Conservation (phyloP, 345 rosid genomes). For the Bruguiera gymnorhiza region DNA sequence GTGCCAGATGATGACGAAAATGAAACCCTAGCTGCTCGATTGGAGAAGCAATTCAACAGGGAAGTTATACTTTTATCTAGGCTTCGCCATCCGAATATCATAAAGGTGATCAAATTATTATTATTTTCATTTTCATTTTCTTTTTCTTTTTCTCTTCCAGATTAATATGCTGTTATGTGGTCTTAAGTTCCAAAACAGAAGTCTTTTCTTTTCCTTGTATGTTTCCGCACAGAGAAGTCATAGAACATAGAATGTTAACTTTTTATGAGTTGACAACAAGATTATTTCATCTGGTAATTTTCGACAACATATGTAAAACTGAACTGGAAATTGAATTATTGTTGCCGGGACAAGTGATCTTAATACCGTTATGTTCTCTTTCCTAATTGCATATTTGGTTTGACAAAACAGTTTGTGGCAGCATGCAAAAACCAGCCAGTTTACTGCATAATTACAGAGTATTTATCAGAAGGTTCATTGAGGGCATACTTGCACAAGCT, state of each 20-base stretch:
- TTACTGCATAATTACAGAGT: conserved; percentile 67
- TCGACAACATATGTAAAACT: neutral
- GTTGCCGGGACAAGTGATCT: neutral
- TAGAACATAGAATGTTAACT: neutral
- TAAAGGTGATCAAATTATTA: conserved; percentile 52
- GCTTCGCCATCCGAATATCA: conserved; percentile 69
- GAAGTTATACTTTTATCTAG: conserved; percentile 83
- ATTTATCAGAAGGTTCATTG: conserved; percentile 69
- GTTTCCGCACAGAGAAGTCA: neutral
- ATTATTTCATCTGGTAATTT: neutral
- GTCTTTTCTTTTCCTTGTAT: neutral
- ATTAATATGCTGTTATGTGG: neutral
- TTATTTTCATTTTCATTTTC: neutral
- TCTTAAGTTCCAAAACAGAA: neutral
- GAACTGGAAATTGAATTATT: neutral
- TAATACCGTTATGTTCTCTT: neutral
- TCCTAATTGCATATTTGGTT: conserved; percentile 5
- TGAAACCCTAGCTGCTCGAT: conserved; percentile 55
- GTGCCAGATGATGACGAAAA: conserved; percentile 87
- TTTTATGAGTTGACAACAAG: neutral
- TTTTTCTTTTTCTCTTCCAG: neutral
- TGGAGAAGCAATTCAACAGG: conserved; percentile 79
- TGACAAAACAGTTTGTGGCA: conserved; percentile 54
- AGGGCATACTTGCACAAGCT: conserved; percentile 93
- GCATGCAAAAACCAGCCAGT: conserved; percentile 73